A percentile compares a stretch with the other conserved stretches of the same genome.
phyloP scores from a whole-genome alignment of 2,329 filamentous ascomycete species.

The Phialophora tarda region DNA sequence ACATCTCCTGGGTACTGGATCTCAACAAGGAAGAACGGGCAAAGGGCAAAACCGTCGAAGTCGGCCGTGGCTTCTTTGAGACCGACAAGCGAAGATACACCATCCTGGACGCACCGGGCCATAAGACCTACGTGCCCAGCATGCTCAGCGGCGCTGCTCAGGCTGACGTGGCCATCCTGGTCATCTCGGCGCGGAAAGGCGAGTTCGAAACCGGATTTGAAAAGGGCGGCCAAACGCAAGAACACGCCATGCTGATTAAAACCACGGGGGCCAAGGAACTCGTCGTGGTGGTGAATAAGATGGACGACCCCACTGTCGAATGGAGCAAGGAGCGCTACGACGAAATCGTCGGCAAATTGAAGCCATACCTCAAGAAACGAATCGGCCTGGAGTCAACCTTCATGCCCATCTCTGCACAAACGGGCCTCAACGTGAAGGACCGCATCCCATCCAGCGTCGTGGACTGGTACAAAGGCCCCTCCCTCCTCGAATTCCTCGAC shows the following conservation, averaged over 20 bases:
- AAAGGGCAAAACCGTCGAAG: conserved; percentile 98
- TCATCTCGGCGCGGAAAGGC: conserved; percentile 95
- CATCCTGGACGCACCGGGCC: conserved; percentile 93
- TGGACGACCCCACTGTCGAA: conserved; percentile 95
- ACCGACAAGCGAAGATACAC: conserved; percentile 95
- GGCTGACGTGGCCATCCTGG: conserved; percentile 90
- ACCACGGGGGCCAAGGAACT: conserved; percentile 98
- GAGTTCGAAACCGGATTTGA: conserved; percentile 99
- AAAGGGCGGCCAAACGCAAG: conserved; percentile 88
- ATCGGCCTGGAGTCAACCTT: conserved; percentile 82
- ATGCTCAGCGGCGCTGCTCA: conserved; percentile 97
- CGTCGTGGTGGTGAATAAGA: conserved; percentile 96
- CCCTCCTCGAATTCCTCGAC: conserved; percentile 94
- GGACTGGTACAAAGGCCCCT: conserved; percentile 87
- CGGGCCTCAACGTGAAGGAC: conserved; percentile 83
- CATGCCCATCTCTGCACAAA: conserved; percentile 95
- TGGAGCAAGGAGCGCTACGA: conserved; percentile 94
- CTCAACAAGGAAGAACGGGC: conserved; percentile 93
- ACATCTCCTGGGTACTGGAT: conserved; percentile 97
- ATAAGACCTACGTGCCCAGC: conserved; percentile 97
- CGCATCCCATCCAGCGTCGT: conserved; percentile 76
- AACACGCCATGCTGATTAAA: conserved; percentile 97
- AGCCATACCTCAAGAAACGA: conserved; percentile 75
- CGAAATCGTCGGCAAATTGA: conserved; percentile 89
- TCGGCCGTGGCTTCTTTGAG: conserved; percentile 94